Base-by-base conservation (phyloP, 805 yeast species). In the Cyberlindnera maritima region DNA sequence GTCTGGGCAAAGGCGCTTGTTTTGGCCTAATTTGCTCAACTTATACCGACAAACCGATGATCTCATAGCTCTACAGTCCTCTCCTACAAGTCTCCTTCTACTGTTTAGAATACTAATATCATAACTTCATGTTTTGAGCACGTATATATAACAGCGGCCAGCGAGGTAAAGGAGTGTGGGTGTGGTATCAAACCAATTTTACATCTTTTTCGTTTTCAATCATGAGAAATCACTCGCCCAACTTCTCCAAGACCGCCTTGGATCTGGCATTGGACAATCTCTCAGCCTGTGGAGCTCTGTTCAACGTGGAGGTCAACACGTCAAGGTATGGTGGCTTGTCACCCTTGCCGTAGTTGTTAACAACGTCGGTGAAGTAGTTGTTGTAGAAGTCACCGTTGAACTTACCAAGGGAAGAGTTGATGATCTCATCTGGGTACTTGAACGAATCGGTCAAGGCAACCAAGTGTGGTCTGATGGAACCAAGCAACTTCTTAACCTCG, bases 381-480 rank as follows among this genome's bases (percentile, higher is more conserved):
- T 82, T 81, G 69, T 89, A 90, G 47, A 88, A 82, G 64, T 90
- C 83, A 48, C 97, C 97, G 57, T 86, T 81, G 66, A 76, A 83
- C 47, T 73, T 75, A 39, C 97, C 97, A 48, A 90, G 76, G 4
- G 94, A 83, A 0, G 96, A 81, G 64, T 89, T 87, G 61, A 90
- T 75, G 70, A 85, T 78, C 63, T 76, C 84, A 68, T 90, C 96
- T 35, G 88, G 80, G 53, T 85, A 75, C 66, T 85, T 80, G 74
- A 90, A 90, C 1, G 95, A 77, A 66, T 90, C 97, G 5, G 96
- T 85, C 58, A 87, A 72, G 1, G 86, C 85, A 63, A 88, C 80
- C 45, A 85, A 86, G 58, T 85, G 80, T 26, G 80, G 77, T 65
- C 96, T 74, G 35, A 85, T 62, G 21, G 68, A 69, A 21, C 70